Conservation (phyloP, 2,329 filamentous ascomycete species). For the Curvularia sp. region DNA sequence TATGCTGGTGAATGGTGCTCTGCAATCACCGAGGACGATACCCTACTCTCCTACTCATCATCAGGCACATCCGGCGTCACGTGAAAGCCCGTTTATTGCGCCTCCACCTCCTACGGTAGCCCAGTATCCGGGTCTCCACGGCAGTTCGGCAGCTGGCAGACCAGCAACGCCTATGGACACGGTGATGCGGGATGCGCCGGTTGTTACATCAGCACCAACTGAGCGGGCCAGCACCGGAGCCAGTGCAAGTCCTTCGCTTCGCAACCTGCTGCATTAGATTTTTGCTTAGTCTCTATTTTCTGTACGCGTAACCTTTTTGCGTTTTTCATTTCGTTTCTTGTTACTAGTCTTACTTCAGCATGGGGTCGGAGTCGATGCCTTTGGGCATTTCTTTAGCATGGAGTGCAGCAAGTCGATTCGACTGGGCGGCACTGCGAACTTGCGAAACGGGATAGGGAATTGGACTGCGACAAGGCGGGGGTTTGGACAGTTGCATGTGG, state of each 20-base stretch:
- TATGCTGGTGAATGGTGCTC: slow-evolving; percentile 45
- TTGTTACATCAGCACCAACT: slow-evolving; percentile 34
- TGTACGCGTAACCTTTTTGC: slow-evolving; percentile 14
- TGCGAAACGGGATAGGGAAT: slow-evolving; percentile 21
- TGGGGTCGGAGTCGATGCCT: slow-evolving; percentile 31
- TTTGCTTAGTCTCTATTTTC: slow-evolving; percentile 17
- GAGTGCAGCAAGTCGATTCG: slow-evolving; percentile 10
- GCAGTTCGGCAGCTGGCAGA: slow-evolving; percentile 43
- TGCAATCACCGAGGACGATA: slow-evolving; percentile 47
- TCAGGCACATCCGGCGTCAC: slow-evolving; percentile 43
- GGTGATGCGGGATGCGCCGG: slow-evolving; percentile 43
- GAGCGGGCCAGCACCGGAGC: slow-evolving; percentile 48
- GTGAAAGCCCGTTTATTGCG: slow-evolving; percentile 46
- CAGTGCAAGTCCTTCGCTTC: slow-evolving; percentile 57
- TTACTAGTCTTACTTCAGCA: slow-evolving; percentile 24
- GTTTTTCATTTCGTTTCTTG: slow-evolving; percentile 14
- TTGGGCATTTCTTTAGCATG: slow-evolving; percentile 26
- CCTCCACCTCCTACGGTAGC: slow-evolving; percentile 32
- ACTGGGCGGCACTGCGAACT: slow-evolving; percentile 9
- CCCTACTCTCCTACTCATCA: slow-evolving; percentile 48
- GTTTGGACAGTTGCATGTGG: slow-evolving; percentile 16
- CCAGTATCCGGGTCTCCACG: slow-evolving; percentile 39
- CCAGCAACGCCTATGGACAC: slow-evolving; percentile 46
- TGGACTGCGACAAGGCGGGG: slow-evolving; percentile 12
- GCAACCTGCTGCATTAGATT: slow-evolving; percentile 55